Base-by-base conservation (phyloP, 345 rosid species). In the Boechera retrofracta region DNA sequence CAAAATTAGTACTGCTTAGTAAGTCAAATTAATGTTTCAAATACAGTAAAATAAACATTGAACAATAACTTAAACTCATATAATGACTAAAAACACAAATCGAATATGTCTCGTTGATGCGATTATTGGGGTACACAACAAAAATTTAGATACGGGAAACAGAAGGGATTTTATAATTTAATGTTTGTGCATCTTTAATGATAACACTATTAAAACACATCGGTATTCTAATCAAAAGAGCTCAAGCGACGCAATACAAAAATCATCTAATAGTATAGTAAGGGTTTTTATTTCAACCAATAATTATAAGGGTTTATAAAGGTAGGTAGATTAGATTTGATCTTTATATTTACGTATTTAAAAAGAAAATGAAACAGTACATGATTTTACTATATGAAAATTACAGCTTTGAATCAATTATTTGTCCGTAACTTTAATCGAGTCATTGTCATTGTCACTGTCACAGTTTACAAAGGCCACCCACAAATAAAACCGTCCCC, bases 401-500 rank as follows among this genome's bases (percentile, higher is more conserved):
- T 55, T 18, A 71, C 49, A 64, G 44, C 9, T 18, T 49, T 31
- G 67, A 73, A 58, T 71, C 73, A 72, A 78, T 78, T 71, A 78
- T 72, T 58, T 65, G 77, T 39, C 1, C 16, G 57, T 58, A 58
- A 42, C 69, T 72, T 65, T 66, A 0, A 55, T 49, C 2, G 45
- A 13, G 77, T 24, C 81, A 71, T 65, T 71, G 77, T 78, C 77
- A 65, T 58, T 13, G 69, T 31, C 81, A 72, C 51, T 13, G 69
- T 31, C 81, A 78, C 51, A 58, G 77, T 72, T 57, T 57, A 58
- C 68, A 78, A 65, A 9, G 55, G 6, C 56, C 73, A 51, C 73
- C 68, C 77, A 49, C 61, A 58, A 64, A 66, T 58, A 41, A 66
- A 78, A 78, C 63, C 69, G 73, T 78, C 81, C 81, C 81, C 77